Evolutionary conservation across 805 yeast species (phyloP), one percentile per base, ranked within the genome.

Genomic region (Zygosaccharomyces lentus): DNA sequence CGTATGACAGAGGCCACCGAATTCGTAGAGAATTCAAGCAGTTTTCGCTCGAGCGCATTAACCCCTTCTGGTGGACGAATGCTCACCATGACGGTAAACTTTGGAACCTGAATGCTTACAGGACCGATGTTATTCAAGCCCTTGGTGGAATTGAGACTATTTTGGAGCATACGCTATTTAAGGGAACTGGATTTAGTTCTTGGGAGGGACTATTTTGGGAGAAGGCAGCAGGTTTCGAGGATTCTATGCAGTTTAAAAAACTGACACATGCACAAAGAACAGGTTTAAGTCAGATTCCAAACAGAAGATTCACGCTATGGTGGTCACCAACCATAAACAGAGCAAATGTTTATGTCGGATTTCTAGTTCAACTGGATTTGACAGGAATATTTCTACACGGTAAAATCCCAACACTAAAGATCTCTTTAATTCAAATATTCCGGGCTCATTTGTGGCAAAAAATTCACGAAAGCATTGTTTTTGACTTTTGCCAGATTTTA

Each of bases 151-250:
- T 93, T 48, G 97, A 91, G 58, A 88, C 98, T 0, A 93, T 93
- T 61, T 66, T 93, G 49, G 98, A 91, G 59, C 99, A 93, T 58
- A 89, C 98, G 0, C 67, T 93, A 37, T 93, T 93, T 72, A 88
- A 86, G 62, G 99, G 95, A 9, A 93, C 99, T 1, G 99, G 99
- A 0, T 93, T 93, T 61, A 95, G 86, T 55, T 86, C 95, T 7
- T 93, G 99, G 99, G 99, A 93, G 69, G 98, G 99, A 4, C 71
- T 93, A 21, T 93, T 93, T 66, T 93, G 99, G 99, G 99, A 93
- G 61, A 90, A 90, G 62, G 95, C 95, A 0, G 82, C 96, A 23
- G 99, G 99, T 0, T 93, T 90, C 63, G 99, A 93, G 65, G 99
- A 93, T 58, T 85, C 96, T 0, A 77, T 93, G 77, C 91, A 90